Evolutionary conservation across 805 yeast genomes (phyloP).

Genomic region (Ogataea angusta): DNA sequence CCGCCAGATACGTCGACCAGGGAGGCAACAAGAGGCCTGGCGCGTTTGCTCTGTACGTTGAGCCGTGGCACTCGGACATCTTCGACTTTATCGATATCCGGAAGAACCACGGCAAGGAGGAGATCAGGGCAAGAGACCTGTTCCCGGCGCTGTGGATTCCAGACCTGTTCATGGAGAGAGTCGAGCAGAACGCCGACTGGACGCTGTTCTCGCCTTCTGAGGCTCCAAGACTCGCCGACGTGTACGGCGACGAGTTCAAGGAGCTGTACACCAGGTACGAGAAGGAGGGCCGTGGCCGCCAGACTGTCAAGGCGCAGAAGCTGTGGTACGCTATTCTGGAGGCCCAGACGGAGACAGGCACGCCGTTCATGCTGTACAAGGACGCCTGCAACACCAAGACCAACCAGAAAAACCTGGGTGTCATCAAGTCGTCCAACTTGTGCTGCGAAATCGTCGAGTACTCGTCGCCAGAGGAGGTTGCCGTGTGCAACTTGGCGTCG

Average conservation of each 20-base stretch:
- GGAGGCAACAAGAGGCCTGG: constrained; percentile 68
- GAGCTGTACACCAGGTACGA: constrained; percentile 51
- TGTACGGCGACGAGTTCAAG: constrained; percentile 55
- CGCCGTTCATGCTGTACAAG: constrained; percentile 62
- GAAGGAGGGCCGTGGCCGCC: constrained; percentile 46
- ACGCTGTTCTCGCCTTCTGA: constrained; percentile 58
- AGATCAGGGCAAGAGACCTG: constrained; percentile 59
- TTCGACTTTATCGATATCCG: constrained; percentile 57
- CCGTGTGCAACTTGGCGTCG: constrained; percentile 61
- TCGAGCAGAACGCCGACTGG: constrained; percentile 54
- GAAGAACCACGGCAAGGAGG: constrained; percentile 64
- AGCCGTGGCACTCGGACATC: constrained; percentile 63
- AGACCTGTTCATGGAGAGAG: constrained; percentile 59
- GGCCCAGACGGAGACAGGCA: constrained; percentile 64
- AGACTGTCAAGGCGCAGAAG: constrained; percentile 54
- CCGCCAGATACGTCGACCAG: constrained; percentile 63
- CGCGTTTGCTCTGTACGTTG: constrained; percentile 57
- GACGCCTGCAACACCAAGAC: constrained; percentile 59
- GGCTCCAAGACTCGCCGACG: constrained; percentile 54
- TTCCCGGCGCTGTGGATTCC: constrained; percentile 65
- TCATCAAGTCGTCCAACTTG: constrained; percentile 57
- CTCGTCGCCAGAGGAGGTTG: constrained; percentile 55
- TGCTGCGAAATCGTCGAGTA: constrained; percentile 65
- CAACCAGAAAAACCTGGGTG: constrained; percentile 59
- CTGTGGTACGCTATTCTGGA: constrained; percentile 59